phyloP scores from a whole-genome alignment of 805 yeast genomes.

The Candida takata region DNA sequence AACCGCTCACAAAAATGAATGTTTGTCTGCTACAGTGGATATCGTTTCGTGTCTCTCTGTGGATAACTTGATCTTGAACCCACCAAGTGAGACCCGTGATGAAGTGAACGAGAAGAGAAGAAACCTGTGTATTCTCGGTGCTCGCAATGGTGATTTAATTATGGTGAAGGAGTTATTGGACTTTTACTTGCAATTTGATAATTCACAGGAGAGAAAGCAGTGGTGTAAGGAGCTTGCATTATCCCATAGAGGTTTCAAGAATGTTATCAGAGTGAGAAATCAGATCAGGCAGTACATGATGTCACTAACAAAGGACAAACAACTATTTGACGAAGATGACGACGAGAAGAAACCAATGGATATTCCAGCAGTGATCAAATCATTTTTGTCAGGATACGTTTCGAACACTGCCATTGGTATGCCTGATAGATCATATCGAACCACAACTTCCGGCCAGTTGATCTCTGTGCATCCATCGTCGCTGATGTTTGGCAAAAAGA shows the following conservation, averaged over 20 bases:
- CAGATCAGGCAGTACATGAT: constrained; percentile 71
- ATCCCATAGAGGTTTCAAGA: constrained; percentile 72
- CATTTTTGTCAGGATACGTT: constrained; percentile 80
- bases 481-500: constrained; percentile 68
- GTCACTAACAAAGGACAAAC: constrained; percentile 34
- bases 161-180: constrained; percentile 74
- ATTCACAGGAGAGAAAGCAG: constrained; percentile 48
- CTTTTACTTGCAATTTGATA: constrained; percentile 39
- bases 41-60: constrained; percentile 91
- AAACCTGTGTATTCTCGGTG: constrained; percentile 64
- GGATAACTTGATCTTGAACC: constrained; percentile 77
- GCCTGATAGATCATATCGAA: constrained; percentile 90
- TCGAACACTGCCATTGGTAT: constrained; percentile 87
- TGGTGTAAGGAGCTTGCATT: constrained; percentile 84
- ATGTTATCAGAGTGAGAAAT: constrained; percentile 64
- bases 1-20: constrained; percentile 47
- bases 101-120: constrained; percentile 73
- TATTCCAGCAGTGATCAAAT: constrained; percentile 55
- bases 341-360: constrained; percentile 32
- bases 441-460: constrained; percentile 76
- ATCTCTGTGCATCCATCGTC: constrained; percentile 90
- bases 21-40: constrained; percentile 67
- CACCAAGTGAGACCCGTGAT: constrained; percentile 74
- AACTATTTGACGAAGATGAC: constrained; percentile 17
- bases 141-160: constrained; percentile 72